Base-by-base conservation (phyloP, 805 yeast genomes). In the Starmerella etchellsii region DNA sequence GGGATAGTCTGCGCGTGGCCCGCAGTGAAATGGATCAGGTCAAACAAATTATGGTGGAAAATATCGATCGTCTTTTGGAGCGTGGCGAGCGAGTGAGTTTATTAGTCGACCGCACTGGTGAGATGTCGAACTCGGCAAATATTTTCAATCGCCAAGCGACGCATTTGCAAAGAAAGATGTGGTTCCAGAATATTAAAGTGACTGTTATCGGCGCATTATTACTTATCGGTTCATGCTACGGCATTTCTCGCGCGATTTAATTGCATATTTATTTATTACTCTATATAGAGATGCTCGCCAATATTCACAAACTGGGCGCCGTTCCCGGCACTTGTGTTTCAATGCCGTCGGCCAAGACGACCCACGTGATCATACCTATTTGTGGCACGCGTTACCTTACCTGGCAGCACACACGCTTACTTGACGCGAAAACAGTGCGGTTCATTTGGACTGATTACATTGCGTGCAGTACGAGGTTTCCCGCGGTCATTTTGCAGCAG, bases 61-160 rank as follows among this genome's bases (percentile, higher is more conserved):
- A 80, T 53, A 75, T 80, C 40, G 83, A 76, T 51, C 68, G 74
- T 54, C 69, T 84, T 21, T 63, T 83, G 50, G 75, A 74, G 49
- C 70, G 95, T 38, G 94, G 93, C 18, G 94, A 83, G 53, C 70
- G 81, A 39, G 73, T 83, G 43, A 71, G 74, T 49, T 59, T 71
- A 30, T 65, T 83, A 47, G 88, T 83, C 24, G 81, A 78, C 57
- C 83, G 83, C 57, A 84, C 95, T 1, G 78, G 80, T 46, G 67
- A 75, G 39, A 68, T 83, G 58, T 81, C 76, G 49, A 68, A 71
- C 30, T 72, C 74, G 27, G 73, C 91, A 8, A 70, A 66, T 60
- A 69, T 78, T 22, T 83, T 83, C 57, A 75, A 82, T 49, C 73
- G 78, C 48, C 69, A 74, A 44, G 78, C 94, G 1, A 72, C 69